A percentile compares a stretch with the other conserved stretches of the same genome.
Conservation (phyloP, 345 rosid species). For the Eucalyptus marginata region DNA sequence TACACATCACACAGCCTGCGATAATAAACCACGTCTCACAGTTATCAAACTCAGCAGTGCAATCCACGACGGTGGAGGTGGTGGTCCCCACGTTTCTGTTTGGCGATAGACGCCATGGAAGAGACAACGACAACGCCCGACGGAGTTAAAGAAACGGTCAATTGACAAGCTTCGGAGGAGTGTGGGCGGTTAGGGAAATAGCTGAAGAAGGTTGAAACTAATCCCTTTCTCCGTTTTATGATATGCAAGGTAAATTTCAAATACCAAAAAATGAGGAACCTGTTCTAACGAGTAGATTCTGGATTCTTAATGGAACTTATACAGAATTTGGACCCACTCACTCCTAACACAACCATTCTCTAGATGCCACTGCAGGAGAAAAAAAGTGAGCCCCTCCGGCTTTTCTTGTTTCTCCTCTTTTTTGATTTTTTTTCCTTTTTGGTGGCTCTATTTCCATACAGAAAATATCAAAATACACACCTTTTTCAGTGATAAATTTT, state of each 20-base stretch:
- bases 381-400: too few relatives aligned
- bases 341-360: too few relatives aligned
- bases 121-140: too few relatives aligned
- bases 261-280: too few relatives aligned
- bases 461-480: too few relatives aligned
- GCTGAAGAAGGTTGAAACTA: too few relatives aligned
- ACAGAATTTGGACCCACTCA: fast-evolving
- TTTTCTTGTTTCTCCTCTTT: too few relatives aligned
- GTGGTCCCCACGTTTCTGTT: background rate
- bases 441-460: too few relatives aligned
- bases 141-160: background rate
- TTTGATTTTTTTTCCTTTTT: too few relatives aligned
- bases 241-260: fast-evolving
- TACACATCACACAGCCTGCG: too few relatives aligned
- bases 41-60: background rate
- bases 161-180: background rate
- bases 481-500: too few relatives aligned
- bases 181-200: background rate
- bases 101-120: background rate
- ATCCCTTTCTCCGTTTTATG: too few relatives aligned
- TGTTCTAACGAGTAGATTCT: fast-evolving
- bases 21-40: background rate
- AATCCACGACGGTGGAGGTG: background rate
- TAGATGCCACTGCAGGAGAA: fast-evolving
- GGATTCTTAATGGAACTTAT: fast-evolving